Evolutionary conservation across 352 stramenopile species (phyloP).

Genomic region (Pythium dissotocum): DNA sequence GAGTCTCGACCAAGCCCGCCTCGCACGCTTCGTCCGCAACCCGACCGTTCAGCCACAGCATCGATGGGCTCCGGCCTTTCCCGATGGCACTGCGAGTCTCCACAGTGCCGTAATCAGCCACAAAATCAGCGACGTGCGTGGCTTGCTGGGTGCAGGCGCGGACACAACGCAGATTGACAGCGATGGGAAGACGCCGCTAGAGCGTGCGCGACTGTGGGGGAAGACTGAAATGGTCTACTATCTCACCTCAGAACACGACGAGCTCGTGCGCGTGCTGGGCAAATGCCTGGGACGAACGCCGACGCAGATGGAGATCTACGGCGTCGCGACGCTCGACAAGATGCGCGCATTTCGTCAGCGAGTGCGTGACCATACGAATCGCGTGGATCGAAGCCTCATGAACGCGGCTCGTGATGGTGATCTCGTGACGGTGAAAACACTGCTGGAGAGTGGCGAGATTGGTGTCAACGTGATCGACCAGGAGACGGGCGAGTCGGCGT

Average conservation of each 20-base stretch:
- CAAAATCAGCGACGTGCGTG: too few relatives aligned
- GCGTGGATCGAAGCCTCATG: neutral
- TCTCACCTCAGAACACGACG: neutral
- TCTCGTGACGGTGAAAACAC: neutral
- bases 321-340: neutral
- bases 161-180: too few relatives aligned
- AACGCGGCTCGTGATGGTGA: neutral
- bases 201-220: neutral
- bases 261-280: neutral
- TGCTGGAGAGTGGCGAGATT: neutral
- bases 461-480: neutral
- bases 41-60: too few relatives aligned
- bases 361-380: neutral
- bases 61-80: too few relatives aligned
- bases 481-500: neutral
- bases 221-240: neutral
- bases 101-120: too few relatives aligned
- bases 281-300: neutral
- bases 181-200: too few relatives aligned
- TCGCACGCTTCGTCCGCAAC: too few relatives aligned
- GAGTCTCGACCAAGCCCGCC: too few relatives aligned
- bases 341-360: neutral
- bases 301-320: constrained; percentile 1
- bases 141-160: too few relatives aligned
- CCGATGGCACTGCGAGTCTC: too few relatives aligned